A percentile compares a stretch with the other conserved stretches of the same genome.
phyloP scores from a whole-genome alignment of 306 rosid genomes.

The Macrotyloma uniflorum region DNA sequence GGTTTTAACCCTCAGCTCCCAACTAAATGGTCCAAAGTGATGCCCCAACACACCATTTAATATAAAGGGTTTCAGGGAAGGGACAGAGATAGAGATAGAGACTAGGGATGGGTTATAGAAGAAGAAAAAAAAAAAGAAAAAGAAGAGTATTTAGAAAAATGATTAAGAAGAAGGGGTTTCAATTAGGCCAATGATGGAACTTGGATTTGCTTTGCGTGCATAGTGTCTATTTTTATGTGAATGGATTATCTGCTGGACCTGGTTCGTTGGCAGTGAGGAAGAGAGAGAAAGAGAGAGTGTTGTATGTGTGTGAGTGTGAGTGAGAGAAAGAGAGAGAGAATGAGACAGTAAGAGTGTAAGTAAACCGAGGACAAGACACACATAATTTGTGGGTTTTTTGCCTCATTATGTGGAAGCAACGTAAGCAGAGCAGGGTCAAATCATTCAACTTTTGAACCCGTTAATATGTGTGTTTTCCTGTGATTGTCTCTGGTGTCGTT shows the following conservation, averaged over 20 bases:
- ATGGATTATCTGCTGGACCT: conserved; percentile 30
- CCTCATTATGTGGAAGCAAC: conserved; percentile 48
- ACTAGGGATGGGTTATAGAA: neutral
- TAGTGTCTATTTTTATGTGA: conserved; percentile 18
- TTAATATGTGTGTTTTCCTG: conserved; percentile 32
- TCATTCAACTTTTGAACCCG: conserved; percentile 43
- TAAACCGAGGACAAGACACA: conserved; percentile 41
- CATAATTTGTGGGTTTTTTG: conserved; percentile 56
- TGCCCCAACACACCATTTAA: conserved; percentile 42
- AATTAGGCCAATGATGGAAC: conserved; percentile 42
- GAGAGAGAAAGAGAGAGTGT: conserved; percentile 12
- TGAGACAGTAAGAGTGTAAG: neutral
- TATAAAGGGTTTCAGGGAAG: conserved; percentile 35
- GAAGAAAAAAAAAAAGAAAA: conserved; percentile 27
- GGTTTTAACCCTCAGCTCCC: conserved; percentile 4
- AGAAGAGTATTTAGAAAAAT: neutral
- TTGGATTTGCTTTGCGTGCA: conserved; percentile 23
- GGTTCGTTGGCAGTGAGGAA: neutral
- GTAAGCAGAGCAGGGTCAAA: conserved; percentile 45
- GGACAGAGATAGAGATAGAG: neutral
- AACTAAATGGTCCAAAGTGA: conserved; percentile 37
- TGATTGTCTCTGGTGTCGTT: conserved; percentile 26
- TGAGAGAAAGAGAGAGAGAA: conserved; percentile 6
- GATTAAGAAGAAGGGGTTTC: conserved; percentile 2
- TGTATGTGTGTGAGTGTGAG: too few relatives aligned